phyloP scores from a whole-genome alignment of 805 yeast genomes.

The Candida tibetensis region DNA sequence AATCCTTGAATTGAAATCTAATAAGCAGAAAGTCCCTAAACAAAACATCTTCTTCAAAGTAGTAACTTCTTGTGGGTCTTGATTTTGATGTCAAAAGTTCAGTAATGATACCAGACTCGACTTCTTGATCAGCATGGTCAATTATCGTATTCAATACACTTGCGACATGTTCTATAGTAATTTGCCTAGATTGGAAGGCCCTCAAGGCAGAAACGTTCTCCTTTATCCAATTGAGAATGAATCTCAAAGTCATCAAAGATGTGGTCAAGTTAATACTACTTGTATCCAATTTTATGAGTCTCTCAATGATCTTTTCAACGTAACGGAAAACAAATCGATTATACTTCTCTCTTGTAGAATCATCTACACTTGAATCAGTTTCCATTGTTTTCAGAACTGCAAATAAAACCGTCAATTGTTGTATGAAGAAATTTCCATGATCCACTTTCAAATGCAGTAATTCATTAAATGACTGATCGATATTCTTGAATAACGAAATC shows the following conservation, averaged over 20 bases:
- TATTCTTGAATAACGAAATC: constrained; percentile 19
- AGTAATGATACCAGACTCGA: constrained; percentile 23
- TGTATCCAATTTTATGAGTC: constrained; percentile 4
- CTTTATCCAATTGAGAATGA: constrained; percentile 57
- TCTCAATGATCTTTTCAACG: constrained; percentile 18
- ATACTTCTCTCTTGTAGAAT: constrained; percentile 9
- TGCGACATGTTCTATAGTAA: constrained; percentile 11
- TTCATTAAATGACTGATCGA: constrained; percentile 9
- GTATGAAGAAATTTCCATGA: constrained; percentile 16
- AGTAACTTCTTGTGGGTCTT: constrained; percentile 49
- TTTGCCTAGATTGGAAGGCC: constrained; percentile 9
- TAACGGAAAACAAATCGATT: constrained; percentile 18
- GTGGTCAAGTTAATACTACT: constrained; percentile 5
- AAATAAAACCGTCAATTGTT: constrained; percentile 24
- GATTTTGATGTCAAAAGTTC: constrained; percentile 15
- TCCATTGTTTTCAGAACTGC: constrained; percentile 18
- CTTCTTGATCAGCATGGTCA: neutral
- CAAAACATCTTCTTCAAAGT: constrained; percentile 63
- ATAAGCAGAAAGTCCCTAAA: constrained; percentile 60
- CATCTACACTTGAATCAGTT: constrained; percentile 4
- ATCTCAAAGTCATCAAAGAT: constrained; percentile 29
- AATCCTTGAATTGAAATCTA: constrained; percentile 55
- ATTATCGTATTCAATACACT: constrained; percentile 16
- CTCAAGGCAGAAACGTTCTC: constrained; percentile 36
- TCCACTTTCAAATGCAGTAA: constrained; percentile 8